Conservation (phyloP, 1,139 yeast genomes). For the Casaregolazyma suthepensis region DNA sequence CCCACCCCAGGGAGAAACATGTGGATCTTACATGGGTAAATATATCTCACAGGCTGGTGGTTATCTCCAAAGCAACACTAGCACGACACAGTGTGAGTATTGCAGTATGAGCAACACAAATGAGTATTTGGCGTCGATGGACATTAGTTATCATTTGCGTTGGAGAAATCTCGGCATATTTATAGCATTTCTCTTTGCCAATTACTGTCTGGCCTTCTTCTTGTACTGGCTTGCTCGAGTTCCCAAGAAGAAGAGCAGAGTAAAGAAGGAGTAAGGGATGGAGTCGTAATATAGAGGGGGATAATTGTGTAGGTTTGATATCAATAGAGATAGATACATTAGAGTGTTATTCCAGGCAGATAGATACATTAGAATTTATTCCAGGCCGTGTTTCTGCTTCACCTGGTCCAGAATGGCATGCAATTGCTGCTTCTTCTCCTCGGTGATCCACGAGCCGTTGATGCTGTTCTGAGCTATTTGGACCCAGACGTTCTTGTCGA, state of each 20-base stretch:
- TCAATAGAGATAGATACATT: not conserved
- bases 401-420: conserved; percentile 42
- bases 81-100: conserved; percentile 39
- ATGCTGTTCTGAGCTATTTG: conserved; percentile 35
- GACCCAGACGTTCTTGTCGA: conserved; percentile 52
- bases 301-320: not conserved
- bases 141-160: conserved; percentile 39
- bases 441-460: conserved; percentile 64
- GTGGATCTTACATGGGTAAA: conserved; percentile 38
- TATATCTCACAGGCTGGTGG: conserved; percentile 39
- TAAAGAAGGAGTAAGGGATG: not conserved
- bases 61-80: conserved; percentile 33
- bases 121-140: conserved; percentile 38
- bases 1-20: conserved; percentile 47
- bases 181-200: conserved; percentile 52
- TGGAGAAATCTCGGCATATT: conserved; percentile 66
- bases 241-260: conserved; percentile 38
- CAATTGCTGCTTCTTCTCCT: conserved; percentile 45
- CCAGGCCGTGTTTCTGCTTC: conserved; percentile 36
- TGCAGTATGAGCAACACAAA: conserved; percentile 43
- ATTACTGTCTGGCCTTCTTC: conserved; percentile 44
- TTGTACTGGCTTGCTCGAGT: conserved; percentile 77
- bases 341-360: not conserved
- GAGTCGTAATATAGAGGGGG: not conserved
- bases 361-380: not conserved